Evolutionary conservation across 2,329 filamentous ascomycete genomes (phyloP), one percentile per base, ranked within the genome.

Genomic region (Colletotrichum graminicola): DNA sequence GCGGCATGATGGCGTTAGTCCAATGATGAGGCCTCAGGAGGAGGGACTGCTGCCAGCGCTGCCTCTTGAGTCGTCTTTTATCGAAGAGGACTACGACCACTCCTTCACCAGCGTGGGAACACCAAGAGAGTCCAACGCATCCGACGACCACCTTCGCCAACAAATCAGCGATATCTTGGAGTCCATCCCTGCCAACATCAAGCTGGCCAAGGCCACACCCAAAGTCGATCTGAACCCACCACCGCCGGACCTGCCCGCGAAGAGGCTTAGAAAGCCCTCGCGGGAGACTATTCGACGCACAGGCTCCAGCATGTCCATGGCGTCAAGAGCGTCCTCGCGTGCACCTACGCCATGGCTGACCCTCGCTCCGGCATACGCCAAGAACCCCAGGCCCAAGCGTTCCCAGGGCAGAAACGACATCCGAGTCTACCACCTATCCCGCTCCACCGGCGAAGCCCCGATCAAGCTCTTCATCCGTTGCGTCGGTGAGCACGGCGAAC

Each of bases 381-480:
- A 88, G 76, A 84, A 82, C 29, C 76, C 83, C 3, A 86, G 88
- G 11, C 81, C 85, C 0, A 84, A 86, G 34, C 82, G 83, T 36
- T 82, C 82, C 66, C 82, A 83, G 56, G 86, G 87, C 62, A 88
- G 91, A 67, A 88, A 91, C 62, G 95, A 95, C 72, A 95, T 97
- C 77, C 94, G 95, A 80, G 87, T 98, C 2, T 99, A 98, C 77
- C 95, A 98, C 81, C 88, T 99, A 47, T 94, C 94, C 18, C 90
- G 94, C 59, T 91, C 92, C 23, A 94, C 92, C 45, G 93, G 93
- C 67, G 92, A 96, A 74, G 90, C 94, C 16, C 96, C 96, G 0
- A 95, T 98, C 78, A 98, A 98, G 82, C 89, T 99, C 6, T 97
- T 97, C 77, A 95, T 99, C 63, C 92, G 96, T 21, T 91, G 94